Conservation (phyloP, 2,329 filamentous ascomycete genomes). For the Taxawa tesnikishii region DNA sequence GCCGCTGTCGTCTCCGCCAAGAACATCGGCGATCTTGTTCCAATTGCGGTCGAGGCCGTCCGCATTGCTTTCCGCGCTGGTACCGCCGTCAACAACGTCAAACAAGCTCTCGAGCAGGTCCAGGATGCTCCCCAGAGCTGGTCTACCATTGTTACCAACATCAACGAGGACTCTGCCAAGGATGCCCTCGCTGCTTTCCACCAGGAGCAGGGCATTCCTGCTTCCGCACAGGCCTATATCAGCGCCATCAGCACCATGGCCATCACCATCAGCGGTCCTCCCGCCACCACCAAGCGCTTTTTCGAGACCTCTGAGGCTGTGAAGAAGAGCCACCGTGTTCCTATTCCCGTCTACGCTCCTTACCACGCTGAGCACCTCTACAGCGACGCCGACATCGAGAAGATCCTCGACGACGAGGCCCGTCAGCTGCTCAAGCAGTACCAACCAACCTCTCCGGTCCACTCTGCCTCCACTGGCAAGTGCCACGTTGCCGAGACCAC, state of each 20-base stretch:
- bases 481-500: constrained; percentile 32
- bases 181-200: constrained; percentile 46
- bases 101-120: constrained; percentile 37
- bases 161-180: constrained; percentile 39
- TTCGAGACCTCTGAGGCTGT: constrained; percentile 37
- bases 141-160: constrained; percentile 53
- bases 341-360: constrained; percentile 44
- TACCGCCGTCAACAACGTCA: constrained; percentile 28
- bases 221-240: constrained; percentile 42
- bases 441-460: constrained; percentile 30
- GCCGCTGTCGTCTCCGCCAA: constrained; percentile 52
- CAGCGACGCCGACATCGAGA: constrained; percentile 35
- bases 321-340: constrained; percentile 36
- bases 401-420: constrained; percentile 33
- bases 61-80: constrained; percentile 56
- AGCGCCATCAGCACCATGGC: constrained; percentile 48
- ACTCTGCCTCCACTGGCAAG: constrained; percentile 35
- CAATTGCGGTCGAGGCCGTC: constrained; percentile 50
- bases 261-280: constrained; percentile 47
- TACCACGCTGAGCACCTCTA: constrained; percentile 48
- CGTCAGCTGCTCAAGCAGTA: constrained; percentile 27
- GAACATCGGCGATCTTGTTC: constrained; percentile 49
- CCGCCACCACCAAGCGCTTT: constrained; percentile 38
- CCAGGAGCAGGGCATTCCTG: constrained; percentile 36
- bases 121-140: constrained; percentile 47